Percentiles rank a stretch among this genome's conserved stretches.
phyloP scores from a whole-genome alignment of 2,329 filamentous ascomycete species.

The Fusarium citri region DNA sequence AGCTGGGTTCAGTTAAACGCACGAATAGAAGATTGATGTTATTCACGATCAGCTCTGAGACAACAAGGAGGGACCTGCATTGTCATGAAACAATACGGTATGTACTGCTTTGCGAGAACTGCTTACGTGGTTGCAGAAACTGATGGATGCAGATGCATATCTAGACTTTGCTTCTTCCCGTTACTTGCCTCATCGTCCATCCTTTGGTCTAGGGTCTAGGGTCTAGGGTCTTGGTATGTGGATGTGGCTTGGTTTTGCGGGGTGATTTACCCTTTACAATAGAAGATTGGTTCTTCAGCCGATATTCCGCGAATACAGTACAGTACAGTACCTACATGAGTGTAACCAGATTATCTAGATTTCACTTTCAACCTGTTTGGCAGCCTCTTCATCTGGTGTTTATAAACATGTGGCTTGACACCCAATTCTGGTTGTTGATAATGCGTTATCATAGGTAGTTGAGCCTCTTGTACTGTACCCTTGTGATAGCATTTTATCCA shows the following conservation, averaged over 20 bases:
- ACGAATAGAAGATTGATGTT: constrained; percentile 43
- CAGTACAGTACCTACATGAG: not conserved
- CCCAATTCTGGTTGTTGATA: not conserved
- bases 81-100: constrained; percentile 24
- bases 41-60: constrained; percentile 1
- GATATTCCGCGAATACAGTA: not conserved
- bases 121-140: constrained; percentile 10
- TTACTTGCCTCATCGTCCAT: not conserved
- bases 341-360: not conserved
- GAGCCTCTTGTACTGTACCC: not conserved
- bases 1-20: constrained; percentile 38
- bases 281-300: constrained; percentile 21
- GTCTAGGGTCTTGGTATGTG: not conserved
- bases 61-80: constrained; percentile 14
- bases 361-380: not conserved
- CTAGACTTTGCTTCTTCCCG: constrained; percentile 14
- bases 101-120: constrained; percentile 18
- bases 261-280: constrained; percentile 23
- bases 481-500: not conserved
- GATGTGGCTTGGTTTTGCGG: constrained; percentile 24
- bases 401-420: not conserved
- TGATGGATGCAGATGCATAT: constrained; percentile 25
- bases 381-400: not conserved
- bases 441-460: not conserved
- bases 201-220: not conserved